These are phyloP conservation scores for Solanum piurae DNA, from an alignment of 257 asterid species.

Conservation along the genomic window DNA sequence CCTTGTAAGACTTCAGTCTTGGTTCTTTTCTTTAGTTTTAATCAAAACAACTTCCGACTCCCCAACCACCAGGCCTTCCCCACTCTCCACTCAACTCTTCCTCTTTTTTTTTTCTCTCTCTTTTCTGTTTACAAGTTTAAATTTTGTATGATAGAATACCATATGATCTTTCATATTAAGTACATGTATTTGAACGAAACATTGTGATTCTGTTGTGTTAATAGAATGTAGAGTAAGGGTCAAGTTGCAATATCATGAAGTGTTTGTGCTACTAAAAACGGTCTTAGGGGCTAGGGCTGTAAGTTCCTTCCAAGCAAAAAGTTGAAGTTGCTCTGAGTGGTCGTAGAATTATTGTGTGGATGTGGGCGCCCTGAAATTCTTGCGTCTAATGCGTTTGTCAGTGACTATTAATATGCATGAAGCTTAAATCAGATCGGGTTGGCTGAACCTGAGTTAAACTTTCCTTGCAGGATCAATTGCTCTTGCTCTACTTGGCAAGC, in stretches of 20 bases:
- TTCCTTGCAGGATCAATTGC: slow-evolving; percentile 62
- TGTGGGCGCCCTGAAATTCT: background rate
- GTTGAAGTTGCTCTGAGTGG: background rate
- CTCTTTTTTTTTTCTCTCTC: background rate
- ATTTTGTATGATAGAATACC: background rate
- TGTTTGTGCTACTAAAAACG: background rate
- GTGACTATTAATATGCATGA: background rate
- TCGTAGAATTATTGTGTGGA: background rate
- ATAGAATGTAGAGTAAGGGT: background rate
- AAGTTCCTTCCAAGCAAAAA: background rate
- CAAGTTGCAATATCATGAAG: background rate
- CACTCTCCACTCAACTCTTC: background rate
- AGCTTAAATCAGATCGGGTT: background rate
- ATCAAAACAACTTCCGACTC: background rate
- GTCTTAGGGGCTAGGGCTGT: background rate
- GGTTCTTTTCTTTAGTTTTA: background rate
- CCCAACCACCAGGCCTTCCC: background rate
- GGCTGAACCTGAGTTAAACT: background rate
- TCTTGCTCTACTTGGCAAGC: slow-evolving; percentile 81
- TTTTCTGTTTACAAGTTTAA: background rate
- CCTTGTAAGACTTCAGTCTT: background rate
- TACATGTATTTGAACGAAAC: background rate
- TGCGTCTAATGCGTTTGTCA: background rate
- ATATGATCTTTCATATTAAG: background rate
- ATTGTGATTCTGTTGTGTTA: background rate